Percentiles rank a stretch among this genome's conserved stretches.
phyloP scores from a whole-genome alignment of 1,284 basidiomycete species.

The Rhizoctonia solani region DNA sequence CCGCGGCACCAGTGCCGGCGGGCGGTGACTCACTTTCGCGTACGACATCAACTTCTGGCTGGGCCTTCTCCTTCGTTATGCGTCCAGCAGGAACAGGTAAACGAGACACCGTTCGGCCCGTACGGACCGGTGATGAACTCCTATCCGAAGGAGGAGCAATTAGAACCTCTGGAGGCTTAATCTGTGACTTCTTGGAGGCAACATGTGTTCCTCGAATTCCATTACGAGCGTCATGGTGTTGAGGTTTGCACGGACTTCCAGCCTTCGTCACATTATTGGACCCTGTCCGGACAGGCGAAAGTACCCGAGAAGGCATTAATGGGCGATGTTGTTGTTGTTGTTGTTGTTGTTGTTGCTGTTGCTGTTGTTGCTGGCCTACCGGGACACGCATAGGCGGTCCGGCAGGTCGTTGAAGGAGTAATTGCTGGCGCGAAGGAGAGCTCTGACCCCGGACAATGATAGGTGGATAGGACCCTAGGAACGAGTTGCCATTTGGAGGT shows the following conservation, averaged over 20 bases:
- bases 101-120: slow-evolving; percentile 12
- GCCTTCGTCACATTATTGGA: background rate
- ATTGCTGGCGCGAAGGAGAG: slow-evolving; percentile 5
- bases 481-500: background rate
- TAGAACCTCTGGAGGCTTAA: slow-evolving; percentile 21
- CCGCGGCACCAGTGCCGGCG: no score
- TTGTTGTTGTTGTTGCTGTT: slow-evolving; percentile 15
- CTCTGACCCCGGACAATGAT: slow-evolving; percentile 13
- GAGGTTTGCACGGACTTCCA: slow-evolving; percentile 9
- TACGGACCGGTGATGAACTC: slow-evolving; percentile 18
- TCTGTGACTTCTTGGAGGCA: slow-evolving; percentile 2
- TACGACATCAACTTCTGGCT: no score
- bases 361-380: slow-evolving; percentile 6
- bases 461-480: slow-evolving; percentile 7
- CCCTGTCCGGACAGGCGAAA: slow-evolving; percentile 24
- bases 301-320: slow-evolving; percentile 5
- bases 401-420: slow-evolving; percentile 14
- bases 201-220: background rate
- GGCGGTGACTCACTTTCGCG: no score
- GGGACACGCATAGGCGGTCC: slow-evolving; percentile 28
- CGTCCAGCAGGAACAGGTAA: slow-evolving; percentile 11
- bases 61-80: background rate
- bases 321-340: slow-evolving; percentile 1
- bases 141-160: slow-evolving; percentile 4
- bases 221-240: background rate